Base-by-base conservation (phyloP, 2,329 filamentous ascomycete species). In the Apiospora koreana region DNA sequence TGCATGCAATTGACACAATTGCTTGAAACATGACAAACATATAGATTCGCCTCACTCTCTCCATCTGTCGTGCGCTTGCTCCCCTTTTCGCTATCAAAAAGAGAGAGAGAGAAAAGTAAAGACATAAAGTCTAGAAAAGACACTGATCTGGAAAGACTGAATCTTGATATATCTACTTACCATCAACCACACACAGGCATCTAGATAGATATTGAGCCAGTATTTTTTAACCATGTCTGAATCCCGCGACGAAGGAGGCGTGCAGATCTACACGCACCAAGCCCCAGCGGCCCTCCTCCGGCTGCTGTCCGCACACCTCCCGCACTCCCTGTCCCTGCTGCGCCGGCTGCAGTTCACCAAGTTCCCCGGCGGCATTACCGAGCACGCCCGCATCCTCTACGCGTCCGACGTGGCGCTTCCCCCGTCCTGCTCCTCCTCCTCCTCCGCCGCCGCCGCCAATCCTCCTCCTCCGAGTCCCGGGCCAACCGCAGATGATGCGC, bases 291-390 rank as follows among this genome's bases (percentile, higher is more conserved):
- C 25, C 25, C 79, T 91, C 54, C 76, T 88, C n/a, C 69, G 74
- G 2, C 83, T 87, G 16, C 83, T 93, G 0, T 75, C 79, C 35
- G 75, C 78, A 3, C 83, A 87, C 43, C 80, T 91, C 10, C 91
- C 91, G 0, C 80, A 86, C 74, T 88, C 89, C 5, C 81, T 93
- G 18, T 85, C 88, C 7, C 79, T 93, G 5, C 82, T 90, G 64
- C 86, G 91, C n/a, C 85, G 91, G 2, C 81, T 92, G 6, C 88
- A 92, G 72, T 91, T 89, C 77, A 82, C 85, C 28, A 81, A 79
- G 65, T 79, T 81, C 46, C 77, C 80, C 0, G 78, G 79, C 38
- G 83, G 82, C 42, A 83, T 83, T 28, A 86, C 79, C 45, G 79
- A 79, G 74, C 81, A 78, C 74, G 83, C 80, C 7, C 86, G 76